Evolutionary conservation across 2,329 filamentous ascomycete species (phyloP).

Genomic region (Calycina herbarum): DNA sequence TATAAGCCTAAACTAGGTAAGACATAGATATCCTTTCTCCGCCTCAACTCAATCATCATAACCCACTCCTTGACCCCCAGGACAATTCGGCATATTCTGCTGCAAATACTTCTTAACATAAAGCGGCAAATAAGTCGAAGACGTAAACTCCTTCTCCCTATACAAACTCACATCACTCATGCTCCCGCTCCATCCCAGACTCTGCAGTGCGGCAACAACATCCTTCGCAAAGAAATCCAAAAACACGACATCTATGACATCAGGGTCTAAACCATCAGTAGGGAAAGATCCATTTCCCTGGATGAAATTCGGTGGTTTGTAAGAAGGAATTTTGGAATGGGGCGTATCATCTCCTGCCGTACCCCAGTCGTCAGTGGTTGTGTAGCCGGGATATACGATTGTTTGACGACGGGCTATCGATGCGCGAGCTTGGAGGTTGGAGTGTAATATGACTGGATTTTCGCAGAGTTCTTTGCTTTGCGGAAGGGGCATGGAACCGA

Average conservation of each 20-base stretch:
- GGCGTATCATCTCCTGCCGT: conserved; percentile 85
- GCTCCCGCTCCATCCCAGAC: neutral
- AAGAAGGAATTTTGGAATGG: conserved; percentile 71
- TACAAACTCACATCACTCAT: conserved; percentile 34
- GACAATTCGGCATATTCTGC: conserved; percentile 30
- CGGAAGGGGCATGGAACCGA: conserved; percentile 25
- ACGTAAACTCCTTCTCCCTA: conserved; percentile 33
- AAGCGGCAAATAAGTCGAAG: conserved; percentile 35
- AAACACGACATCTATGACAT: neutral
- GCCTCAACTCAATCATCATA: neutral
- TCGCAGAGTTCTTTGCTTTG: conserved; percentile 37
- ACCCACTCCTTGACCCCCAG: conserved; percentile 28
- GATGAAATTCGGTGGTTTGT: conserved; percentile 78
- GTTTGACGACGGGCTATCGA: conserved; percentile 31
- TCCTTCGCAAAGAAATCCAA: neutral
- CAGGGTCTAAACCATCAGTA: conserved; percentile 48
- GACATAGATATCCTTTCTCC: no score
- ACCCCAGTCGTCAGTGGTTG: conserved; percentile 80
- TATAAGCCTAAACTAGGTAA: no score
- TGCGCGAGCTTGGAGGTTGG: conserved; percentile 10
- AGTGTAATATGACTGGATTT: conserved; percentile 22
- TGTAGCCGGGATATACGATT: conserved; percentile 67
- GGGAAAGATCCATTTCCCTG: conserved; percentile 67
- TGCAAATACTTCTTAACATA: conserved; percentile 36
- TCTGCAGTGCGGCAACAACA: neutral